phyloP scores from a whole-genome alignment of 306 rosid genomes.

The Vigna angularis region DNA sequence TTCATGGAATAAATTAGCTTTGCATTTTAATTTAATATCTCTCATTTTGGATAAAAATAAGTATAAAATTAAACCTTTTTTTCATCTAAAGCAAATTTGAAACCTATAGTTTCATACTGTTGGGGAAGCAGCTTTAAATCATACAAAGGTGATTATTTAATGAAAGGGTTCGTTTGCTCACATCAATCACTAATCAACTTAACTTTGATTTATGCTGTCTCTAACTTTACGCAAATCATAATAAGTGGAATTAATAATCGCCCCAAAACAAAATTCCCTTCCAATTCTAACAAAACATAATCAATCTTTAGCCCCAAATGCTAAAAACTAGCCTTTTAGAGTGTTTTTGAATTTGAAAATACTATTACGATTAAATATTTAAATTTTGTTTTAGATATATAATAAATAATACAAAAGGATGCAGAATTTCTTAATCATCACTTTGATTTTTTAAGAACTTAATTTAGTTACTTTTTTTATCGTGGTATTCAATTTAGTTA shows the following conservation, averaged over 20 bases:
- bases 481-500: no score
- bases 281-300: background rate
- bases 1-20: background rate
- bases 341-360: no score
- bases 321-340: no score
- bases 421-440: no score
- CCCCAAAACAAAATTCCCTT: background rate
- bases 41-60: background rate
- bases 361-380: no score
- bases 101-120: background rate
- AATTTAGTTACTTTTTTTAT: no score
- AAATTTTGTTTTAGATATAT: no score
- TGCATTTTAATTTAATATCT: background rate
- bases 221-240: constrained; percentile 10
- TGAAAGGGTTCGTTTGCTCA: constrained; percentile 6
- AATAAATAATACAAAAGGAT: no score
- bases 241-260: background rate
- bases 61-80: background rate
- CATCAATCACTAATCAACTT: constrained; percentile 18
- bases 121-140: constrained; percentile 11
- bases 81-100: background rate
- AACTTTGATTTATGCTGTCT: constrained; percentile 36
- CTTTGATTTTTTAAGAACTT: no score
- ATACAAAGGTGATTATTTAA: constrained; percentile 7
- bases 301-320: no score